Conservation (phyloP, 2,329 filamentous ascomycete species). For the Nemania serpens region DNA sequence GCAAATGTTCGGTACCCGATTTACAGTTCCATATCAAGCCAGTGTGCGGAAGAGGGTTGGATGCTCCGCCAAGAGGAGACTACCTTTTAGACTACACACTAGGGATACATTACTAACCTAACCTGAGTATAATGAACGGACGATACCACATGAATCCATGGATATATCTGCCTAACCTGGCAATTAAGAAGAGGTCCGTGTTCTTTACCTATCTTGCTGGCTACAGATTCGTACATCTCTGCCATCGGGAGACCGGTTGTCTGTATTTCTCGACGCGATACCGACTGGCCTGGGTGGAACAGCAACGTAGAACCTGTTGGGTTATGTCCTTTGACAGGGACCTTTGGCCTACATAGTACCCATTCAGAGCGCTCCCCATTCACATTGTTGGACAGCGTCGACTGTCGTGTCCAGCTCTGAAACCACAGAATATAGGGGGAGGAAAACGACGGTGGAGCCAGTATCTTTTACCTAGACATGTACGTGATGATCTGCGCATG, state of each 20-base stretch:
- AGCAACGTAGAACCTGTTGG: neutral
- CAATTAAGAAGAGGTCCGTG: constrained; percentile 16
- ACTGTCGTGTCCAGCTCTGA: constrained; percentile 1
- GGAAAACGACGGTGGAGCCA: too few relatives aligned
- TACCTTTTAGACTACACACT: neutral
- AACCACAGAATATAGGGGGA: neutral
- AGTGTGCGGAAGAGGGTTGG: constrained; percentile 9
- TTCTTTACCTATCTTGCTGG: neutral
- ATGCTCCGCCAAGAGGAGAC: neutral
- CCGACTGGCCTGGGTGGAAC: constrained; percentile 7
- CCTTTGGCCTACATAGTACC: neutral
- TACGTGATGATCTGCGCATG: too few relatives aligned
- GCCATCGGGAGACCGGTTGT: neutral
- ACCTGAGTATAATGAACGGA: neutral
- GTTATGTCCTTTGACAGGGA: neutral
- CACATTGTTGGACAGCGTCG: neutral
- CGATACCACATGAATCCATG: constrained; percentile 7
- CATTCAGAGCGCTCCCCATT: too few relatives aligned
- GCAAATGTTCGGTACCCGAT: constrained; percentile 19
- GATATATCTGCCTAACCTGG: neutral
- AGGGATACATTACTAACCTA: too few relatives aligned
- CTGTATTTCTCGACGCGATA: neutral
- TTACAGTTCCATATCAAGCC: constrained; percentile 14
- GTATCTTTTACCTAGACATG: too few relatives aligned
- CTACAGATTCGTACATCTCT: too few relatives aligned